These are phyloP conservation scores for Cutaneotrichosporon arboriforme DNA, from an alignment of 1,284 basidiomycete genomes.

Conservation along the genomic window DNA sequence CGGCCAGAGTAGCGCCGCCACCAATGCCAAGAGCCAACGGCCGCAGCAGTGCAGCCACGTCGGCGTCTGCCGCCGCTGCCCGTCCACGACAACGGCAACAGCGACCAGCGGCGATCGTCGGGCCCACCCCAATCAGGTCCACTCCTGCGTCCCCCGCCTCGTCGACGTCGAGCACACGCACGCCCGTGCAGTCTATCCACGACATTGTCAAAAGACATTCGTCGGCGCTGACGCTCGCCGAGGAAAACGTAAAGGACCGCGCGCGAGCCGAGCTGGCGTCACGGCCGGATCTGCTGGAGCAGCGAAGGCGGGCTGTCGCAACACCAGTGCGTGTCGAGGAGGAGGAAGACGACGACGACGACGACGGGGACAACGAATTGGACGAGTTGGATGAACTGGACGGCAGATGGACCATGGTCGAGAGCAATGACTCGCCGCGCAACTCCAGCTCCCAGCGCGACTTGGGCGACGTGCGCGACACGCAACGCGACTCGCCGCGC, in stretches of 20 bases:
- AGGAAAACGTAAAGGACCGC: conserved; percentile 23
- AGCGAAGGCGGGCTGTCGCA: neutral
- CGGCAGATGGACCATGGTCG: neutral
- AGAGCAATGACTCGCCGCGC: neutral
- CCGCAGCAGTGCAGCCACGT: neutral
- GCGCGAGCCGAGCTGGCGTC: conserved; percentile 18
- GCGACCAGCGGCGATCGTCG: neutral
- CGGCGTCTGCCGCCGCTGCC: conserved; percentile 3
- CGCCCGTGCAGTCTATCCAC: conserved; percentile 33
- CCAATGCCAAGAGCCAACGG: neutral
- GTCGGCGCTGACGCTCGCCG: conserved; percentile 23
- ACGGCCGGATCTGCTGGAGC: neutral
- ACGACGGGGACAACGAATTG: neutral
- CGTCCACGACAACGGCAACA: neutral
- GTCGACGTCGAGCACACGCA: neutral
- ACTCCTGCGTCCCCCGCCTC: conserved; percentile 5
- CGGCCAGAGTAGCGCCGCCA: no score
- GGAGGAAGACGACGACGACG: neutral
- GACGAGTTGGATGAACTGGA: no score
- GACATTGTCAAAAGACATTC: conserved; percentile 49
- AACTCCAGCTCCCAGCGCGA: no score
- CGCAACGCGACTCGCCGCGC: no score
- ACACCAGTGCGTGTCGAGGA: neutral
- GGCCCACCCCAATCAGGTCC: neutral
- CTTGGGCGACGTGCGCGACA: no score